Percentiles rank a stretch among this genome's conserved stretches.
These are phyloP conservation scores for Penicillium palitans DNA, from an alignment of 2,329 filamentous ascomycete genomes.

Conservation along the genomic window DNA sequence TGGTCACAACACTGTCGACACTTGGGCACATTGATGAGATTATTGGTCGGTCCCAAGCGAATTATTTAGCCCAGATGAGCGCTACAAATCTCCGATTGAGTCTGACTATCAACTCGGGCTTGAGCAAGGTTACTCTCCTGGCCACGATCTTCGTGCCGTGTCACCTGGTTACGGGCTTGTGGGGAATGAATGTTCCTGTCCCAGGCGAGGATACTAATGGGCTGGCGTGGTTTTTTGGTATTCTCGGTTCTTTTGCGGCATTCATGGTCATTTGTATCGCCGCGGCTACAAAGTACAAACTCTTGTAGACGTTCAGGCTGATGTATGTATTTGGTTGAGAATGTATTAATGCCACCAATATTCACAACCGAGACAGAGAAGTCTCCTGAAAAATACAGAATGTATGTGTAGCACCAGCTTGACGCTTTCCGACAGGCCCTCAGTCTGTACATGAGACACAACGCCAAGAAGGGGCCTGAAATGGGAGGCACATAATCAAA, in stretches of 20 bases:
- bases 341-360: neutral
- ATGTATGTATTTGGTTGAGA: neutral
- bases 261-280: conserved; percentile 40
- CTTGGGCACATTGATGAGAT: conserved; percentile 95
- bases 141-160: conserved; percentile 91
- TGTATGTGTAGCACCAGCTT: too few species aligned
- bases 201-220: conserved; percentile 40
- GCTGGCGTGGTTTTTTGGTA: conserved; percentile 50
- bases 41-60: conserved; percentile 84
- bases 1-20: conserved; percentile 96
- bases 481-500: too few species aligned
- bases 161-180: conserved; percentile 72
- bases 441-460: too few species aligned
- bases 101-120: conserved; percentile 77
- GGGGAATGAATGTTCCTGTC: conserved; percentile 53
- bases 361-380: too few species aligned
- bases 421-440: too few species aligned
- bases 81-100: conserved; percentile 87
- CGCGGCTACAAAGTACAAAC: conserved; percentile 36
- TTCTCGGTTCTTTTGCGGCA: conserved; percentile 44
- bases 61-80: conserved; percentile 89
- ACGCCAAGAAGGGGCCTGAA: too few species aligned
- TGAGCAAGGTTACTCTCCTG: conserved; percentile 91
- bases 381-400: neutral
- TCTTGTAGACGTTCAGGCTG: conserved; percentile 30